Evolutionary conservation across 257 asterid species (phyloP).

Genomic region (Nicotiana attenuata): DNA sequence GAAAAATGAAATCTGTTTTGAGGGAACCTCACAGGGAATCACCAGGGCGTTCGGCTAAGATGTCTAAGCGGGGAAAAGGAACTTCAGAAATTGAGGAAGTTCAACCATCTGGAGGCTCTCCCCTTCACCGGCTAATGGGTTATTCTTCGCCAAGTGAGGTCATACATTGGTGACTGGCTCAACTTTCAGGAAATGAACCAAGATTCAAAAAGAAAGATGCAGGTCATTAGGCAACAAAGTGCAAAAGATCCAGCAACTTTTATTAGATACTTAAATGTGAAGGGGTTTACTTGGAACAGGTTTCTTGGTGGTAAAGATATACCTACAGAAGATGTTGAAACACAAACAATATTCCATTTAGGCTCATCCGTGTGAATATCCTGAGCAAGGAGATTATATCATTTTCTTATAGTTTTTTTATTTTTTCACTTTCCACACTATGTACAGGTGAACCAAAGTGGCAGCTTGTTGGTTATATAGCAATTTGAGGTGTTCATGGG

Average conservation of each 20-base stretch:
- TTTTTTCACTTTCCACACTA: background rate
- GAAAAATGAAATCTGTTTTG: slow-evolving; percentile 50
- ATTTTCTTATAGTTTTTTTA: background rate
- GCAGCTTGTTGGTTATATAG: background rate
- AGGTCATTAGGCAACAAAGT: background rate
- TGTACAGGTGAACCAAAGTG: slow-evolving; percentile 3
- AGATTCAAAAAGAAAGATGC: slow-evolving; percentile 6
- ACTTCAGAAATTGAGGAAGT: slow-evolving; percentile 55
- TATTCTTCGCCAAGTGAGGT: slow-evolving; percentile 68
- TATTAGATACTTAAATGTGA: background rate
- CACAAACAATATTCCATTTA: background rate
- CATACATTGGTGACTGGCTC: slow-evolving; percentile 3
- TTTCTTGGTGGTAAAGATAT: background rate
- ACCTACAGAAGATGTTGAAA: background rate
- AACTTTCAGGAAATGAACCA: slow-evolving; percentile 11
- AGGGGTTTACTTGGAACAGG: background rate
- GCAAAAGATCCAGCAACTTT: background rate
- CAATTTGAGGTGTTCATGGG: slow-evolving; percentile 5
- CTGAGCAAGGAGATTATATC: background rate
- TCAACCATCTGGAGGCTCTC: slow-evolving; percentile 33
- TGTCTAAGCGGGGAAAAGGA: slow-evolving; percentile 23
- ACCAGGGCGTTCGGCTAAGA: slow-evolving; percentile 35
- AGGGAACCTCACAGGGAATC: slow-evolving; percentile 18
- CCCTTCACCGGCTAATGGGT: slow-evolving; percentile 90
- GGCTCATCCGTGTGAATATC: background rate